Base-by-base conservation (phyloP, 306 rosid species). In the Cercis canadensis region DNA sequence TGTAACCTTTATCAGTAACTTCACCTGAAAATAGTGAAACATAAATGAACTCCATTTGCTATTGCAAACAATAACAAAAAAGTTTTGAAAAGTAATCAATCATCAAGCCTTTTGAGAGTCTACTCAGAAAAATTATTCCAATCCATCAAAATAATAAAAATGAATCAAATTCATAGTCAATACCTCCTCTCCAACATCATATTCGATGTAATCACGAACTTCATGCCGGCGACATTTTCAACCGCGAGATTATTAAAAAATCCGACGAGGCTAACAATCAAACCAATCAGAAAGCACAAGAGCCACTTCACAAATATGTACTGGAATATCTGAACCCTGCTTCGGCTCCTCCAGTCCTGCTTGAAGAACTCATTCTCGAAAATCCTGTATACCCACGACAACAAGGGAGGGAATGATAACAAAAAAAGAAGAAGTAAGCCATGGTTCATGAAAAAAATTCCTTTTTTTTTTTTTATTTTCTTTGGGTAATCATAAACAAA, bases 301-400 rank as follows among this genome's bases (percentile, higher is more conserved):
- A 89, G 41, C 99, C 99, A 95, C 71, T 91, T 95, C 96, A 86
- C 84, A 36, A 76, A 74, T 10, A 83, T 63, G 72, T 82, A 91
- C 83, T 89, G 96, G 18, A 84, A 78, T 13, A 86, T 86, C 67
- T 85, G 87, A 44, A 57, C 49, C 73, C 64, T 77, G 58, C 76
- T 74, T 41, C 87, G 81, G 69, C 89, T 89, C 56, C 99, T 85
- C 99, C 99, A 95, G 65, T 95, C 99, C 80, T 91, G 99, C 83
- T 83, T 86, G 80, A 87, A 87, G 74, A 86, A 82, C 78, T 95
- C 92, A 71, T 95, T 89, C 84, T 95, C 96, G 5, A 87, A 65
- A 72, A 87, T 86, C 90, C 97, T 88, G 74, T 75, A 77, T 5
- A 61, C 65, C 73, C 62, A 73, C 0, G 16, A 33, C 0, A 31